Evolutionary conservation across 179 eudicot genomes (phyloP), one percentile per base, ranked within the genome.

Genomic region (Beta corolliflora): DNA sequence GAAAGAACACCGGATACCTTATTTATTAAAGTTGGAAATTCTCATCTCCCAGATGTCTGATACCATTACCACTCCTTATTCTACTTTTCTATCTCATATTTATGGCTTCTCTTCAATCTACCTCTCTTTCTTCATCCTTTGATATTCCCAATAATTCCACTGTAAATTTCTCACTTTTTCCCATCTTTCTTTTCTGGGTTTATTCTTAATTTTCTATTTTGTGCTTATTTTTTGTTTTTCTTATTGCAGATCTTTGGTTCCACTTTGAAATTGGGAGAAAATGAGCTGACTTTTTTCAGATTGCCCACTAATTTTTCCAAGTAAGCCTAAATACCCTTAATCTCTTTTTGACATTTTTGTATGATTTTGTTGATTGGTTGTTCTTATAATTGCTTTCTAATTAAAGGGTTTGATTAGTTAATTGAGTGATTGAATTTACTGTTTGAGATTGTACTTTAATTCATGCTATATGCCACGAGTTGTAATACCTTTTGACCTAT

Each of bases 201-300:
- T 60, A 9, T 45, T 69, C 13, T 71, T 50, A 23, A 52, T 84
- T 46, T 55, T 31, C 19, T 36, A 67, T n/a, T 2, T 67, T 85
- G 66, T 58, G 41, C n/a, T 25, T 2, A 53, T 75, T 75, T 21
- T 36, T 71, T 65, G 5, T 31, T 44, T 16, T 11, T 5, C 66
- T 56, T 73, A 14, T 50, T 81, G 84, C 77, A 88, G 90, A 84
- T 88, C 67, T 82, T 80, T 71, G 82, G 84, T 11, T 53, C 85
- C 1, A 50, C 63, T 53, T 71, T 78, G 74, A 79, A 75, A 70
- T 73, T 82, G 59, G 82, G 84, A 7, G 84, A 71, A 71, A 85
- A 58, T 53, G 78, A 86, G 76, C 65, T 66, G 2, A 78, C 83
- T 77, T 81, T 44, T 78, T 66, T 80, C 64, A 80, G 84, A 82